Evolutionary conservation across 2,329 filamentous ascomycete species (phyloP).

Genomic region (Alternaria ethzedia): DNA sequence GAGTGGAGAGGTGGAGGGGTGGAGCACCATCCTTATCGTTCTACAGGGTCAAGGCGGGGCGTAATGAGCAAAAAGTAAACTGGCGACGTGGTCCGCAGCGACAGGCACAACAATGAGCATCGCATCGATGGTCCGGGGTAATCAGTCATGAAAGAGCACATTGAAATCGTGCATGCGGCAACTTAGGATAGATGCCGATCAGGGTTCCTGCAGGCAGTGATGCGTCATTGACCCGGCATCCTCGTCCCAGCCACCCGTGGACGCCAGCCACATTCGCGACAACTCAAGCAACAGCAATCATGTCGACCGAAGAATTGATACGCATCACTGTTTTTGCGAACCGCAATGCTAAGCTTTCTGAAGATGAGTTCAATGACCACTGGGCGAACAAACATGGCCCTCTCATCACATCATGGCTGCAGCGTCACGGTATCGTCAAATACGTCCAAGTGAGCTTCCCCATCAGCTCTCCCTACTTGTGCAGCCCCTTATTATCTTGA

Average conservation of each 20-base stretch:
- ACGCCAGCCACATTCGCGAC: neutral
- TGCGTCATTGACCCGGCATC: neutral
- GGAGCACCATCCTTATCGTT: neutral
- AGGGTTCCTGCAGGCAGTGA: neutral
- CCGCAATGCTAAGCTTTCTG: constrained; percentile 26
- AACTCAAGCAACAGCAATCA: neutral
- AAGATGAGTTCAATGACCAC: constrained; percentile 31
- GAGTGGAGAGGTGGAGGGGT: neutral
- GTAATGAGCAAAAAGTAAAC: neutral
- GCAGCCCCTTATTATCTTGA: neutral
- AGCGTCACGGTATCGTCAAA: constrained; percentile 28
- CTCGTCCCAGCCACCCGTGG: neutral
- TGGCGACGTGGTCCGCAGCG: neutral
- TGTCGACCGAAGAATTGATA: constrained; percentile 11
- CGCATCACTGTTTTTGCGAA: constrained; percentile 31
- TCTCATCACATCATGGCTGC: constrained; percentile 27
- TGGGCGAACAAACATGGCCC: constrained; percentile 33
- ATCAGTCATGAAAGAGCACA: neutral
- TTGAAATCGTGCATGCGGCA: neutral
- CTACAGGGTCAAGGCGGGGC: neutral
- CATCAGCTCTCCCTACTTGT: neutral
- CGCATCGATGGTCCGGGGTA: neutral
- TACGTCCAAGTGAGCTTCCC: constrained; percentile 27
- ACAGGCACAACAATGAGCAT: neutral
- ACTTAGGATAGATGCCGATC: neutral